Conservation (phyloP, 768 basidiomycete species). For the Daedaleopsis nitida region DNA sequence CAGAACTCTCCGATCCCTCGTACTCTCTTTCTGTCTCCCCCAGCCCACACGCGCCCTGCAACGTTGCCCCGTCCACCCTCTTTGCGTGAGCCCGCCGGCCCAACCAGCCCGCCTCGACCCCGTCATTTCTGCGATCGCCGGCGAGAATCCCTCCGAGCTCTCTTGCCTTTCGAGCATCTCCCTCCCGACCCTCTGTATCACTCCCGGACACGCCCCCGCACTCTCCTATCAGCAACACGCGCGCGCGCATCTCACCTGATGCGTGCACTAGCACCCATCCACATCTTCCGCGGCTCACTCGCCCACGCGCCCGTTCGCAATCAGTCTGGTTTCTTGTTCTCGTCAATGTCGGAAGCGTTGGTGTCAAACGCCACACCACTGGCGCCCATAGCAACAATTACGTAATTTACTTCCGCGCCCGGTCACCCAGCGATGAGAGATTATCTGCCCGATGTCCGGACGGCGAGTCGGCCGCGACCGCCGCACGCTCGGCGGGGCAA, state of each 20-base stretch:
- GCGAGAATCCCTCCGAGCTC: slow-evolving; percentile 1
- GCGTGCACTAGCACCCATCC: background rate
- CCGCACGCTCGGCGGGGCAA: no score
- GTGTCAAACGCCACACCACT: background rate
- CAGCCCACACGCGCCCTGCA: background rate
- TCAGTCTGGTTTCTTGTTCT: background rate
- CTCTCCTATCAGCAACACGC: background rate
- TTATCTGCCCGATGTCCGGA: background rate
- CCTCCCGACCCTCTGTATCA: background rate
- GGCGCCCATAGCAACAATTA: slow-evolving; percentile 5
- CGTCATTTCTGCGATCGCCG: background rate
- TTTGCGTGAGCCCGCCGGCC: background rate
- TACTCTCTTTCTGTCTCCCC: no score
- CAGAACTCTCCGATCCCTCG: background rate
- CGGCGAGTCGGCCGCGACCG: no score
- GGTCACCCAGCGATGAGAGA: background rate
- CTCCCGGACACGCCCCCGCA: background rate
- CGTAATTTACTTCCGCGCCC: background rate
- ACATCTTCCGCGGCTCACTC: background rate
- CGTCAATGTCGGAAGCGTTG: background rate
- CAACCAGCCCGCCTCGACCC: background rate
- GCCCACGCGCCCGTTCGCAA: no score
- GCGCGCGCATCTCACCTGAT: background rate
- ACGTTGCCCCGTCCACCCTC: background rate
- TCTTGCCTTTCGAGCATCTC: background rate